These are phyloP conservation scores for Salix dunnii DNA, from an alignment of 345 rosid genomes.

Conservation along the genomic window DNA sequence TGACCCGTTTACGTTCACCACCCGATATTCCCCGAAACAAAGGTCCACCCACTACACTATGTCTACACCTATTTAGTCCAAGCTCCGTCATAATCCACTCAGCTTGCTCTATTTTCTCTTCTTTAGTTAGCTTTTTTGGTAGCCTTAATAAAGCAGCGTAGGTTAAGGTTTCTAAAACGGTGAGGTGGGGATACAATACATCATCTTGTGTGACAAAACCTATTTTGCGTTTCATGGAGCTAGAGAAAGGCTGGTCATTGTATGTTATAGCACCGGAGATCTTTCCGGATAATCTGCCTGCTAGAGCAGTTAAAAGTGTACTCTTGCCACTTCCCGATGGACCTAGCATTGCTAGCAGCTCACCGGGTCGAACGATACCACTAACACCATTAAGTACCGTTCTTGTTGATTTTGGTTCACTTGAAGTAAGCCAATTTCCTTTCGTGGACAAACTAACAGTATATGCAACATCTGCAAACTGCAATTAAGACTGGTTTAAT, in stretches of 20 bases:
- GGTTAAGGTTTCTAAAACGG: conserved; percentile 72
- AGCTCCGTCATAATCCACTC: conserved; percentile 64
- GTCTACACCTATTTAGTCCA: conserved; percentile 61
- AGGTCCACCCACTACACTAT: conserved; percentile 68
- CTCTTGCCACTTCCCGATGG: conserved; percentile 97
- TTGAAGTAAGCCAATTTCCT: conserved; percentile 29
- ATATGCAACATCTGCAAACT: conserved; percentile 78
- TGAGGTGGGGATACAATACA: conserved; percentile 76
- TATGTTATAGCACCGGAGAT: conserved; percentile 60
- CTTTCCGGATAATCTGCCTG: conserved; percentile 72
- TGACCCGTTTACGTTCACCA: conserved; percentile 87
- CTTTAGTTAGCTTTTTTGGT: conserved; percentile 52
- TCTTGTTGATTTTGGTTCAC: conserved; percentile 51
- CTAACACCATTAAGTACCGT: conserved; percentile 67
- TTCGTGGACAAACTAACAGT: conserved; percentile 36
- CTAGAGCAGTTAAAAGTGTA: conserved; percentile 75
- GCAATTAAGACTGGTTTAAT: conserved; percentile 11
- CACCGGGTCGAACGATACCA: conserved; percentile 80
- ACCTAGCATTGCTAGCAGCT: conserved; percentile 88
- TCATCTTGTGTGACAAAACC: conserved; percentile 89
- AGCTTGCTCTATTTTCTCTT: conserved; percentile 67
- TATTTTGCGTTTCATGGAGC: conserved; percentile 69
- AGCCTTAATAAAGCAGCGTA: conserved; percentile 73
- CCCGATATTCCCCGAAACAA: conserved; percentile 78
- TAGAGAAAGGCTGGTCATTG: conserved; percentile 59